A percentile compares a stretch with the other conserved stretches of the same genome.
Evolutionary conservation across 2,329 filamentous ascomycete genomes (phyloP).

Genomic region (Aspergillus melleus): DNA sequence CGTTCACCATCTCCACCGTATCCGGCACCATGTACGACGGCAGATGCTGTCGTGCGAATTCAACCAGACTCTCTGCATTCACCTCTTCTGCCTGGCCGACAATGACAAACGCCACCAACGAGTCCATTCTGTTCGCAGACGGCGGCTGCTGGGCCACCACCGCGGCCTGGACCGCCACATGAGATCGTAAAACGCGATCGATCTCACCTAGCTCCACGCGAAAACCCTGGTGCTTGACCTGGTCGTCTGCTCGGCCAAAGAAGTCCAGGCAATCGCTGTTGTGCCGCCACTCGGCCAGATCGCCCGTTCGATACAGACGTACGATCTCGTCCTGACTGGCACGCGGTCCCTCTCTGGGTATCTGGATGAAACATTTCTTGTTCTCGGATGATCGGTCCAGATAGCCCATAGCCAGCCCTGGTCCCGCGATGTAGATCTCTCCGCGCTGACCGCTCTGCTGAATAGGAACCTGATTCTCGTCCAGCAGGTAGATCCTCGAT

Average conservation of each 20-base stretch:
- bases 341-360: background rate
- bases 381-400: constrained; percentile 58
- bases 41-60: constrained; percentile 67
- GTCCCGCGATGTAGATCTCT: constrained; percentile 75
- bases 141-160: constrained; percentile 2
- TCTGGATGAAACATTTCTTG: constrained; percentile 64
- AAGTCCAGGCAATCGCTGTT: constrained; percentile 74
- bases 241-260: constrained; percentile 72
- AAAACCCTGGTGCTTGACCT: constrained; percentile 89
- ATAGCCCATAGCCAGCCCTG: constrained; percentile 74
- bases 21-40: constrained; percentile 70
- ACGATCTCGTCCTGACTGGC: background rate
- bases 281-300: constrained; percentile 66
- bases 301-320: constrained; percentile 68
- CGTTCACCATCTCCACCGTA: constrained; percentile 60
- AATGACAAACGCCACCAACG: constrained; percentile 2
- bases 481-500: constrained; percentile 4
- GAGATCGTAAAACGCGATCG: constrained; percentile 63
- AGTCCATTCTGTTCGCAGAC: background rate
- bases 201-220: constrained; percentile 87
- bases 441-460: constrained; percentile 62
- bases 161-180: background rate
- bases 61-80: constrained; percentile 53
- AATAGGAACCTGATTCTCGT: constrained; percentile 2
- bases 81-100: background rate